A percentile compares a stretch with the other conserved stretches of the same genome.
phyloP scores from a whole-genome alignment of 768 basidiomycete genomes.

The Russula earlei region DNA sequence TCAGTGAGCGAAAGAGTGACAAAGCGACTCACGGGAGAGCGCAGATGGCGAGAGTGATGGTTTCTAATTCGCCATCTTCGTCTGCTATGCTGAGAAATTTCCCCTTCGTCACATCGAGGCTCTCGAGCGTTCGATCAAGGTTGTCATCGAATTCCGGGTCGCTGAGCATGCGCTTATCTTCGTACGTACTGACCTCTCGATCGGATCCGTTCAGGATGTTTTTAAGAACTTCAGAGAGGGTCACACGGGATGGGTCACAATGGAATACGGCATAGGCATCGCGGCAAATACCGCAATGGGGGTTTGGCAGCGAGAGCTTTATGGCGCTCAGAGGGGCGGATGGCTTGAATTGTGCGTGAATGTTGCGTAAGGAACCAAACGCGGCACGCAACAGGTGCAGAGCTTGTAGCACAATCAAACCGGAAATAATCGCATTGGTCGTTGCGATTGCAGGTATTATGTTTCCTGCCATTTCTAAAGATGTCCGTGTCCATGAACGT shows the following conservation, averaged over 20 bases:
- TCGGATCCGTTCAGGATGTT: slow-evolving; percentile 52
- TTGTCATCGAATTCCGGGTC: slow-evolving; percentile 97
- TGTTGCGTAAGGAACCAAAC: slow-evolving; percentile 54
- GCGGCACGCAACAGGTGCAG: slow-evolving; percentile 69
- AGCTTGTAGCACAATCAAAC: slow-evolving; percentile 88
- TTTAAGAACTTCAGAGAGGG: slow-evolving; percentile 62
- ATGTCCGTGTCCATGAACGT: background rate
- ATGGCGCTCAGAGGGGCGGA: slow-evolving; percentile 68
- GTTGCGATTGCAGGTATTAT: slow-evolving; percentile 99
- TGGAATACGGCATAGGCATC: slow-evolving; percentile 69
- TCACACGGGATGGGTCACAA: slow-evolving; percentile 63
- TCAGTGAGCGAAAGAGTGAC: background rate
- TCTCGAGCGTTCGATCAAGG: slow-evolving; percentile 65
- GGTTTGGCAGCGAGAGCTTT: slow-evolving; percentile 58
- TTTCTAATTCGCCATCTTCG: slow-evolving; percentile 70
- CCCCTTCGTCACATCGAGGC: slow-evolving; percentile 68
- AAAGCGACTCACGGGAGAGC: slow-evolving; percentile 53
- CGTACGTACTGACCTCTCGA: slow-evolving; percentile 57
- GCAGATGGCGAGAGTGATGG: slow-evolving; percentile 61
- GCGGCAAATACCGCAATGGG: slow-evolving; percentile 74
- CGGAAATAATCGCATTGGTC: slow-evolving; percentile 95
- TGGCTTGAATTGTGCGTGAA: slow-evolving; percentile 73
- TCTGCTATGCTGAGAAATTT: slow-evolving; percentile 86
- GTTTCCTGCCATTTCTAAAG: slow-evolving; percentile 94
- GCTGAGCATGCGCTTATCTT: slow-evolving; percentile 76